These are phyloP conservation scores for Fusarium clavum DNA, from an alignment of 2,329 filamentous ascomycete species.

Conservation along the genomic window DNA sequence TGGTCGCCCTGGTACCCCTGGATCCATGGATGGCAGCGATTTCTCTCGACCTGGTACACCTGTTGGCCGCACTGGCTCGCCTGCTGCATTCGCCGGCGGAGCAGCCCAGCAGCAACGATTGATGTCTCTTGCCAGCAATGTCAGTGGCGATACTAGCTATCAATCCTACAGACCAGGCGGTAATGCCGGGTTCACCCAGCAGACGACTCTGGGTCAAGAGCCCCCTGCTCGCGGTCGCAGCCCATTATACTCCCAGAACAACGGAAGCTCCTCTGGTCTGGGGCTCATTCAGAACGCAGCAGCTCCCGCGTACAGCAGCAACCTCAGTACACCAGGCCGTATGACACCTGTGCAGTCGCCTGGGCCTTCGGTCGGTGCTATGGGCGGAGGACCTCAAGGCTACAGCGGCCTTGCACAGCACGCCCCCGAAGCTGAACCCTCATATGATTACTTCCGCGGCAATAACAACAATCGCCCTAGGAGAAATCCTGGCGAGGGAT, in stretches of 20 bases:
- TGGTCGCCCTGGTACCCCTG: conserved; percentile 70
- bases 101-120: conserved; percentile 42
- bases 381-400: conserved; percentile 68
- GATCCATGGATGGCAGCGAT: conserved; percentile 61
- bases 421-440: conserved; percentile 53
- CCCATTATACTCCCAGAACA: conserved; percentile 63
- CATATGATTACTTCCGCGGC: conserved; percentile 69
- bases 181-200: conserved; percentile 41
- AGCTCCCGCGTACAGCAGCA: conserved; percentile 58
- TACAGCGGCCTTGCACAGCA: conserved; percentile 70
- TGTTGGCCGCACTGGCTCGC: conserved; percentile 34
- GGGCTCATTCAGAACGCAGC: conserved; percentile 66
- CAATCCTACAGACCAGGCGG: conserved; percentile 43
- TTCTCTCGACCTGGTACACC: conserved; percentile 65
- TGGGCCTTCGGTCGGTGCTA: conserved; percentile 61
- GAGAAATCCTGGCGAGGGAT: conserved; percentile 54
- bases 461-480: conserved; percentile 46
- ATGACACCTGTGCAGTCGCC: conserved; percentile 47
- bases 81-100: conserved; percentile 52
- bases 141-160: conserved; percentile 49
- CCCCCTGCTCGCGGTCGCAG: conserved; percentile 54
- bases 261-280: conserved; percentile 65
- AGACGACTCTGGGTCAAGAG: conserved; percentile 40
- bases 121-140: conserved; percentile 41
- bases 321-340: conserved; percentile 40